These are phyloP conservation scores for Wickerhamomyces strasburgensis DNA, from an alignment of 805 yeast species.

Conservation along the genomic window DNA sequence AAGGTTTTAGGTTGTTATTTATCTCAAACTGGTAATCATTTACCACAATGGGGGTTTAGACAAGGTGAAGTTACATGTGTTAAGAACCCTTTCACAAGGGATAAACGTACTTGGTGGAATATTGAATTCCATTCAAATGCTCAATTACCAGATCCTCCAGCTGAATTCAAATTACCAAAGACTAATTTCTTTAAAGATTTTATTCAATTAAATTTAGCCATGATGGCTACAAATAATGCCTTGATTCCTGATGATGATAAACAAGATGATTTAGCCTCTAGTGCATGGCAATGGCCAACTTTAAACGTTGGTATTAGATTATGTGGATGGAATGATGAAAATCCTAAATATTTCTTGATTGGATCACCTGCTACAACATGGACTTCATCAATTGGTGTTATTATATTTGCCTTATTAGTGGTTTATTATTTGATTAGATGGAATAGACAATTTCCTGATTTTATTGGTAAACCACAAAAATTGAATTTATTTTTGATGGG, in stretches of 20 bases:
- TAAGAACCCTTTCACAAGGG: slow-evolving; percentile 61
- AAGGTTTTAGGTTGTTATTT: slow-evolving; percentile 73
- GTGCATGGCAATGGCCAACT: slow-evolving; percentile 90
- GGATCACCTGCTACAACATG: slow-evolving; percentile 80
- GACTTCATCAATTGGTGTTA: slow-evolving; percentile 59
- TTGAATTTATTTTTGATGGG: slow-evolving; percentile 57
- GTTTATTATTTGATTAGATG: slow-evolving; percentile 45
- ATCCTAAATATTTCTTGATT: slow-evolving; percentile 57
- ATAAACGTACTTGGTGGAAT: slow-evolving; percentile 88
- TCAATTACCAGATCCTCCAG: slow-evolving; percentile 54
- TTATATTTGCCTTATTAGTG: slow-evolving; percentile 44
- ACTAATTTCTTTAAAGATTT: slow-evolving; percentile 76
- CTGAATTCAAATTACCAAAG: slow-evolving; percentile 61
- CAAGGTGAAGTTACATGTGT: slow-evolving; percentile 94
- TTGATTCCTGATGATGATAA: slow-evolving; percentile 73
- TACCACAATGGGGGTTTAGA: slow-evolving; percentile 97
- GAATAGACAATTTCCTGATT: slow-evolving; percentile 75
- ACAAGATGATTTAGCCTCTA: slow-evolving; percentile 63
- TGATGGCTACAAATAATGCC: slow-evolving; percentile 86
- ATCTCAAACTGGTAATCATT: slow-evolving; percentile 71
- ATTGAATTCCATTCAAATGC: slow-evolving; percentile 65
- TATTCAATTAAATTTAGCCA: slow-evolving; percentile 68
- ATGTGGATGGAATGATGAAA: slow-evolving; percentile 63
- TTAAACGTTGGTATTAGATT: slow-evolving; percentile 69
- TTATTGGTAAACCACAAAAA: slow-evolving; percentile 38